These are phyloP conservation scores for Kalanchoe fedtschenkoi DNA, from an alignment of 164 flowering plant genomes.

Conservation along the genomic window DNA sequence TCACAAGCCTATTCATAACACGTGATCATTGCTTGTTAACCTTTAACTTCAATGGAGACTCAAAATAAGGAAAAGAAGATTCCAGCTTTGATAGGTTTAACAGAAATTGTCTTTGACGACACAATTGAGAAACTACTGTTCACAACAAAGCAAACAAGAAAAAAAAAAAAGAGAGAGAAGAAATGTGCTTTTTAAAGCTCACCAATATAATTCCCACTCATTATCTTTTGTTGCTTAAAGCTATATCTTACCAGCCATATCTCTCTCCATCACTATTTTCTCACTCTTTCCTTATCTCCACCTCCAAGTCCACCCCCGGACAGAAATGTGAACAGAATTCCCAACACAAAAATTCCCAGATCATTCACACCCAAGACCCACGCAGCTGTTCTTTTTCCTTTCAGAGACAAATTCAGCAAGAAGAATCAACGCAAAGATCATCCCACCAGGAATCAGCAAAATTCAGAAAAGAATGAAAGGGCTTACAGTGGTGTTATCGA, in stretches of 20 bases:
- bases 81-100: neutral
- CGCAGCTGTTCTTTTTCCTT: too few species aligned
- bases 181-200: neutral
- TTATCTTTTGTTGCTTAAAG: slow-evolving; percentile 60
- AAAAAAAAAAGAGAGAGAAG: neutral
- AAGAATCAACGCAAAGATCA: neutral
- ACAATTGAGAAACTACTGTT: neutral
- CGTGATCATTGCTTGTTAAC: neutral
- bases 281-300: slow-evolving; percentile 8
- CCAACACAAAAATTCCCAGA: slow-evolving; percentile 19
- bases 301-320: slow-evolving; percentile 14
- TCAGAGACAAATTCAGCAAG: neutral
- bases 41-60: neutral
- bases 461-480: slow-evolving; percentile 9
- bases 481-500: too few species aligned
- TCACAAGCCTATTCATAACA: too few species aligned
- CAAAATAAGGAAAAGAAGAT: neutral
- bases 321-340: slow-evolving; percentile 6
- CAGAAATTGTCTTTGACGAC: neutral
- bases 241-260: slow-evolving; percentile 17
- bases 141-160: slow-evolving; percentile 3
- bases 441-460: neutral
- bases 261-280: slow-evolving; percentile 4
- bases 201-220: slow-evolving; percentile 47
- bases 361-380: slow-evolving; percentile 13